Conservation (phyloP, 225 moss, liverwort and hornwort species). For the Marchantia polymorpha region DNA sequence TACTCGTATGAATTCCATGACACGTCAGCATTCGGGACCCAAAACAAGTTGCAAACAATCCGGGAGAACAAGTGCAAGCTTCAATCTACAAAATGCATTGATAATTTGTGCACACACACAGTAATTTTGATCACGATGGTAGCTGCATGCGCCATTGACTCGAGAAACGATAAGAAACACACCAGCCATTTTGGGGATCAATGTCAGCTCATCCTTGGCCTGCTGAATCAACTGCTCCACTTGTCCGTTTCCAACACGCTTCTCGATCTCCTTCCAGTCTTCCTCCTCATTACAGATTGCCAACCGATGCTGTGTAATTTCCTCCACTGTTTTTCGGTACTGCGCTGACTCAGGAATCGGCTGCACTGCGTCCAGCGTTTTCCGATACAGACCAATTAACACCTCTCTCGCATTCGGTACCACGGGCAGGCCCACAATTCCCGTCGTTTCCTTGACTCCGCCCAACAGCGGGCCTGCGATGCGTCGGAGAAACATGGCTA, state of each 20-base stretch:
- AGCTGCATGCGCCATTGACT: background rate
- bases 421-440: constrained; percentile 70
- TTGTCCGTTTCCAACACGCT: constrained; percentile 72
- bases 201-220: constrained; percentile 84
- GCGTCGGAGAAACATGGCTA: constrained; percentile 79
- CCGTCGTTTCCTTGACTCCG: constrained; percentile 71
- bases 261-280: constrained; percentile 83
- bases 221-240: constrained; percentile 97
- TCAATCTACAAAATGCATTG: background rate
- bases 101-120: background rate
- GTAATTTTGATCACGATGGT: no score
- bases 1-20: background rate
- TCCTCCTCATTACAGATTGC: constrained; percentile 84
- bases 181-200: constrained; percentile 87
- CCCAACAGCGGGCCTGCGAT: constrained; percentile 72
- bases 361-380: constrained; percentile 71
- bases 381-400: constrained; percentile 72
- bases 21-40: background rate
- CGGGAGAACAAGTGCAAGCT: background rate
- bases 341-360: constrained; percentile 82
- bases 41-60: background rate
- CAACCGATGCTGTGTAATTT: constrained; percentile 73
- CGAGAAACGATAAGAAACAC: background rate
- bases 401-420: constrained; percentile 86
- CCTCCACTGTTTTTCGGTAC: constrained; percentile 91